Base-by-base conservation (phyloP, 1,284 basidiomycete species). In the Ceratobasidium sp. region DNA sequence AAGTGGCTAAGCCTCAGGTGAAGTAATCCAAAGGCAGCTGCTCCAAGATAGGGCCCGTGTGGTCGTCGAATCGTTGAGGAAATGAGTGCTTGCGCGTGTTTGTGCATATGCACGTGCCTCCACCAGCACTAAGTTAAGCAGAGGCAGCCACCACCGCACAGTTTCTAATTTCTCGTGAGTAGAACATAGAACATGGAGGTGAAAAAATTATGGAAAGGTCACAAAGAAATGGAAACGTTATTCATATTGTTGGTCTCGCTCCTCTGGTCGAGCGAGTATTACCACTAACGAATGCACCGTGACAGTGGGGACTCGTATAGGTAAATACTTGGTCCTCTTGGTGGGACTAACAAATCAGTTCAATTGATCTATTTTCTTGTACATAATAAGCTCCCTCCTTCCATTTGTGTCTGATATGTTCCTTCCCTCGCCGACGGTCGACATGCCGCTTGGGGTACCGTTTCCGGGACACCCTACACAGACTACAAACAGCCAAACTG, bases 271-370 rank as follows among this genome's bases (percentile, higher is more conserved):
- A 8, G 3, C 26, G 50, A 18, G 26, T 3, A 28, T 14, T 28
- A 26, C 10, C 50, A 52, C 34, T 59, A 23, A 36, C 36, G 16
- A 14, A 16, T 43, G n/a, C 10, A 39, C 16, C 16, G 9, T 10
- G 28, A 23, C n/a, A 70, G 65, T 48, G 65, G 65, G 18, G 65
- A 70, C 41, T 70, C 65, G 12, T 70, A 70, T 21, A 70, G 65
- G 65, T 57, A 46, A 43, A 12, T 3, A 36, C 14, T 65, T 65
- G 62, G n/a, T n/a, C n/a, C n/a, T n/a, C n/a, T 6, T 41, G 21
- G 12, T 32, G 28, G 50, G 8, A 16, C 16, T 28, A 16, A 21
- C 14, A 28, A 9, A 12, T 10, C 16, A 53, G 12, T 34, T 21
- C 16, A n/a, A 23, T 43, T n/a, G 43, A 4, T 8, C 4, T 41